Percentiles rank a stretch among this genome's conserved stretches.
Evolutionary conservation across 805 yeast species (phyloP).

Genomic region (Wickerhamiella alocasiicola): DNA sequence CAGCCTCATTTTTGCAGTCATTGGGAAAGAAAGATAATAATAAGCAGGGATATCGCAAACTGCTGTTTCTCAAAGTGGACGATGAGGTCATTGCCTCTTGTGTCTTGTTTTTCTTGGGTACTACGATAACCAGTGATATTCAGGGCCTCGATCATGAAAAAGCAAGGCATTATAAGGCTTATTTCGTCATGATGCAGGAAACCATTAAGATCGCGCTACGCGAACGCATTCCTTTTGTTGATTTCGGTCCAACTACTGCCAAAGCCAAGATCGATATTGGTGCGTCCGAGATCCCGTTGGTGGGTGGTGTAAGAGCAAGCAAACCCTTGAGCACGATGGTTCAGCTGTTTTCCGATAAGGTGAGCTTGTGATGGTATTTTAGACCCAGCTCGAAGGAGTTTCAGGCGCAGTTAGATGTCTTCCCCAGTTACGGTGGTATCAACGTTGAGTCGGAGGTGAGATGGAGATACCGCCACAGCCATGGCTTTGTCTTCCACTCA

Average conservation of each 20-base stretch:
- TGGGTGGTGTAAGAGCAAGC: slow-evolving; percentile 30
- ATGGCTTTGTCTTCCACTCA: too few species aligned
- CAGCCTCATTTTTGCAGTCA: slow-evolving; percentile 24
- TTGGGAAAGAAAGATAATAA: slow-evolving; percentile 25
- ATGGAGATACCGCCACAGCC: too few species aligned
- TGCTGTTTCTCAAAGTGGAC: slow-evolving; percentile 31
- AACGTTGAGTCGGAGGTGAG: too few species aligned
- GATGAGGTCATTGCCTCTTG: slow-evolving; percentile 32
- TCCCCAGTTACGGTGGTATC: too few species aligned
- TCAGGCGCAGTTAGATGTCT: too few species aligned
- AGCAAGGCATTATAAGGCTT: slow-evolving; percentile 32
- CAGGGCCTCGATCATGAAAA: slow-evolving; percentile 34
- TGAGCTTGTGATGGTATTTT: too few species aligned
- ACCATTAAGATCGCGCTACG: slow-evolving; percentile 32
- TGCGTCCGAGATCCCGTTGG: slow-evolving; percentile 28
- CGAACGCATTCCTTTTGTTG: slow-evolving; percentile 31
- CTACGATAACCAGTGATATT: slow-evolving; percentile 34
- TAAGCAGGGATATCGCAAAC: slow-evolving; percentile 24
- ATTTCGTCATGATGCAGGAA: slow-evolving; percentile 38
- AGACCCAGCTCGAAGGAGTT: too few species aligned
- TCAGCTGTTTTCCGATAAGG: slow-evolving; percentile 18
- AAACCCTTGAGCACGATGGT: slow-evolving; percentile 20
- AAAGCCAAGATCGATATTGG: slow-evolving; percentile 35
- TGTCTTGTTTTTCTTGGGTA: slow-evolving; percentile 34
- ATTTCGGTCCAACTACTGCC: slow-evolving; percentile 38